Percentiles rank a stretch among this genome's conserved stretches.
Conservation (phyloP, 345 rosid genomes). For the Gossypium anomalum region DNA sequence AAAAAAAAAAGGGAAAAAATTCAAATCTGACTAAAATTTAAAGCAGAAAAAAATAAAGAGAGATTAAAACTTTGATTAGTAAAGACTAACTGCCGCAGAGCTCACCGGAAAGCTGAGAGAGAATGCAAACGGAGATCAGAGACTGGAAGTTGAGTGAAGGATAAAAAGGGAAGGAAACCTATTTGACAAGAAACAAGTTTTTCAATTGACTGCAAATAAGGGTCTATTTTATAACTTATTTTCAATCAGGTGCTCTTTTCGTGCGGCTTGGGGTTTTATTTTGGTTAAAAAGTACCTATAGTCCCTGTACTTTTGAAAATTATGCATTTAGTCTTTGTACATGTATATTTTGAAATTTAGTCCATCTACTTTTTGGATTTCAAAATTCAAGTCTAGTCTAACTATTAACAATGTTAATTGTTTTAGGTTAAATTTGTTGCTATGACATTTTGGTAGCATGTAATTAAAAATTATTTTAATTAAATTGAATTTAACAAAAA, state of each 20-base stretch:
- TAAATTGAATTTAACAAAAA: too few species aligned
- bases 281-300: conserved; percentile 42
- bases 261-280: background rate
- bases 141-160: background rate
- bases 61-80: background rate
- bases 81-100: background rate
- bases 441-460: too few species aligned
- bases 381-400: too few species aligned
- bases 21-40: background rate
- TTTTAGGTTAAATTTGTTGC: too few species aligned
- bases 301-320: conserved; percentile 32
- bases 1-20: background rate
- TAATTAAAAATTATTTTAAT: too few species aligned
- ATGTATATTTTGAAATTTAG: too few species aligned
- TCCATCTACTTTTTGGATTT: too few species aligned
- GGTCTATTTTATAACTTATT: background rate
- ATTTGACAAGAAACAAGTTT: background rate
- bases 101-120: background rate
- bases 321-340: too few species aligned
- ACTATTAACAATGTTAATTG: too few species aligned
- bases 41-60: background rate
- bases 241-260: background rate
- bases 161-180: background rate
- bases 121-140: background rate
- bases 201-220: background rate